Evolutionary conservation across 1,284 basidiomycete genomes (phyloP).

Genomic region (Tremellales sp.): DNA sequence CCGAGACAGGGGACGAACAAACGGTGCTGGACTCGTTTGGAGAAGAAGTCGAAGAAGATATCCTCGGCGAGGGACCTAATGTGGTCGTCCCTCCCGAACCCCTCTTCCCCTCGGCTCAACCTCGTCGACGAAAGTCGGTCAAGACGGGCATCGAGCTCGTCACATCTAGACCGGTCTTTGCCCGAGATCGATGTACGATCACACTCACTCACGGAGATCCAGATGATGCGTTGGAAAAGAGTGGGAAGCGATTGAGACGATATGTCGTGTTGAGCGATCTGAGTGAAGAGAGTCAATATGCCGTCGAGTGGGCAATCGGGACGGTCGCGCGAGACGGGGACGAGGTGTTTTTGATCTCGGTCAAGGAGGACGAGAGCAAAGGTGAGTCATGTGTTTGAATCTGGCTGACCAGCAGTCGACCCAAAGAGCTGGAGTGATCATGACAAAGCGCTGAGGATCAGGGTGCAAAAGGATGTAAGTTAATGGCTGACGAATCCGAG

Average conservation of each 20-base stretch:
- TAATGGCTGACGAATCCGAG: not conserved
- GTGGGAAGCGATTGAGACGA: constrained; percentile 59
- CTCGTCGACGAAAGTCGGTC: constrained; percentile 30
- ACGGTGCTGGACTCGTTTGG: constrained; percentile 54
- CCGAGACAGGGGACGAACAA: constrained; percentile 42
- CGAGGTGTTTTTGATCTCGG: constrained; percentile 79
- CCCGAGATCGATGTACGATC: constrained; percentile 89
- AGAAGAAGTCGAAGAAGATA: constrained; percentile 50
- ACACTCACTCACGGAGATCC: constrained; percentile 81
- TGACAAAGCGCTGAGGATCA: constrained; percentile 70
- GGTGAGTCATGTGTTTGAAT: constrained; percentile 51
- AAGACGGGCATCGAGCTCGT: constrained; percentile 49
- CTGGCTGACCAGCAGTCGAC: constrained; percentile 57
- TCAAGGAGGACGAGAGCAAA: constrained; percentile 89
- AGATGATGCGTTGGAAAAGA: constrained; percentile 54
- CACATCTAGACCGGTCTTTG: constrained; percentile 75
- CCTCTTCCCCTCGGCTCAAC: constrained; percentile 28
- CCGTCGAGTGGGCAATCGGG: constrained; percentile 93
- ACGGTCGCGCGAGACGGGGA: constrained; percentile 94
- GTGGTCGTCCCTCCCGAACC: constrained; percentile 57
- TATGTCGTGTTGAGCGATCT: constrained; percentile 93
- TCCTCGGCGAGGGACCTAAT: constrained; percentile 63
- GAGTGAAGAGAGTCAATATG: constrained; percentile 85
- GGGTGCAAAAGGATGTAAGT: constrained; percentile 80
- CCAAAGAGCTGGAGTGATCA: constrained; percentile 62